These are phyloP conservation scores for Lavandula angustifolia DNA, from an alignment of 257 asterid genomes.

Conservation along the genomic window DNA sequence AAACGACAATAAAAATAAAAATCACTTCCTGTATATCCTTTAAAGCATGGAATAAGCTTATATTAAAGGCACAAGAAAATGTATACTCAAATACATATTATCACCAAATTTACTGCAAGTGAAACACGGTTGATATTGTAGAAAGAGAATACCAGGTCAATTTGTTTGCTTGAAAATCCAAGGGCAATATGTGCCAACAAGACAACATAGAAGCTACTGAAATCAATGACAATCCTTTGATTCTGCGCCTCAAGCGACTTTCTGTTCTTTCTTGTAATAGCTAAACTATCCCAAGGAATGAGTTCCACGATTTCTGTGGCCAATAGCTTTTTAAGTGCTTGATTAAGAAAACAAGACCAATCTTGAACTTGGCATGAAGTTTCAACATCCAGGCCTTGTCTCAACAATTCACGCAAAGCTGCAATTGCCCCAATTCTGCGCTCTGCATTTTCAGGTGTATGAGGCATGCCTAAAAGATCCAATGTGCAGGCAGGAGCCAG, in stretches of 20 bases:
- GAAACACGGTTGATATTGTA: conserved; percentile 13
- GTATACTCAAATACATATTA: conserved; percentile 5
- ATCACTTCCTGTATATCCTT: conserved; percentile 13
- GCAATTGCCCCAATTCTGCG: conserved; percentile 90
- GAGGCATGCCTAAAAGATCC: conserved; percentile 92
- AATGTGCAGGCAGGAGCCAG: conserved; percentile 97
- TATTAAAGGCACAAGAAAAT: conserved; percentile 11
- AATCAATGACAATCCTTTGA: conserved; percentile 86
- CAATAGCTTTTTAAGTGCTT: conserved; percentile 83
- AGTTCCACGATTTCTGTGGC: conserved; percentile 94
- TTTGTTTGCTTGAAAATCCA: conserved; percentile 90
- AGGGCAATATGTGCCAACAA: conserved; percentile 86
- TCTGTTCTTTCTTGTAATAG: conserved; percentile 80
- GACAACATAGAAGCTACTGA: conserved; percentile 75
- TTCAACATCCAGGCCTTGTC: conserved; percentile 95
- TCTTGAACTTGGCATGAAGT: conserved; percentile 89
- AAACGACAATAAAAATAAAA: conserved; percentile 5
- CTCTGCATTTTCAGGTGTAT: conserved; percentile 91
- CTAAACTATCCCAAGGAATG: conserved; percentile 80
- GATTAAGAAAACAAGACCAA: conserved; percentile 92
- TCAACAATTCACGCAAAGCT: conserved; percentile 88
- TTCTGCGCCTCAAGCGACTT: conserved; percentile 87
- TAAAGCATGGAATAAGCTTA: conserved; percentile 13
- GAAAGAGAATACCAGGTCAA: conserved; percentile 58
- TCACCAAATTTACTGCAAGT: conserved; percentile 15